phyloP scores from a whole-genome alignment of 75 land plant genomes.

The Isoetes taiwanensis region DNA sequence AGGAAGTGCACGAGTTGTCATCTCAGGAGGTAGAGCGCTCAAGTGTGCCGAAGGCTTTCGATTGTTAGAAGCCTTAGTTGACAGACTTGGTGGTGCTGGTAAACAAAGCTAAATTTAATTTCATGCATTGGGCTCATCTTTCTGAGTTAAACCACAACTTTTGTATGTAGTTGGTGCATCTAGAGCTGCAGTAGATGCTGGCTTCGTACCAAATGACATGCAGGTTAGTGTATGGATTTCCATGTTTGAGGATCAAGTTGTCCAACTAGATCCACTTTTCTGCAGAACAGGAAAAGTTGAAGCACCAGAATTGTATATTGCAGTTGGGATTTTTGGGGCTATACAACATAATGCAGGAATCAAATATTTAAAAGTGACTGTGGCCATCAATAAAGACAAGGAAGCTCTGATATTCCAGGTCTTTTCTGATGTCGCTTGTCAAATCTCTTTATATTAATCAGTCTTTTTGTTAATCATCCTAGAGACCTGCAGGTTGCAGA shows the following conservation, averaged over 20 bases:
- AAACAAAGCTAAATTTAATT: too few relatives aligned
- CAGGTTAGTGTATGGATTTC: slow-evolving; percentile 41
- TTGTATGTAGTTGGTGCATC: slow-evolving; percentile 73
- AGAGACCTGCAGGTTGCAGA: slow-evolving; percentile 71
- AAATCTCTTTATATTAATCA: too few relatives aligned
- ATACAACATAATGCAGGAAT: slow-evolving; percentile 95
- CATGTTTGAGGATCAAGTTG: slow-evolving; percentile 78
- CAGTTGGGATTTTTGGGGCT: slow-evolving; percentile 94
- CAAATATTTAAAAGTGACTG: slow-evolving; percentile 88
- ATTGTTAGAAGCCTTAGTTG: slow-evolving; percentile 85
- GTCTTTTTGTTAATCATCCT: too few relatives aligned
- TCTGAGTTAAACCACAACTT: background rate
- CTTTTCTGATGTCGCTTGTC: too few relatives aligned
- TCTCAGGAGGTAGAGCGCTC: slow-evolving; percentile 82
- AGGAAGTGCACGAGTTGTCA: slow-evolving; percentile 86
- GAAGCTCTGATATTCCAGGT: slow-evolving; percentile 97
- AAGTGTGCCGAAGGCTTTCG: slow-evolving; percentile 87
- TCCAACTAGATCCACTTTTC: too few relatives aligned
- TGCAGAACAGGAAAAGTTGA: slow-evolving; percentile 95
- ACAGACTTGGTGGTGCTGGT: slow-evolving; percentile 98
- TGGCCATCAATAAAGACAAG: slow-evolving; percentile 86
- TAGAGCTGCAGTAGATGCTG: slow-evolving; percentile 98
- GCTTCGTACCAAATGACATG: slow-evolving; percentile 93
- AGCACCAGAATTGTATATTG: slow-evolving; percentile 83
- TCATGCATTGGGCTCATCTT: slow-evolving; percentile 1